Base-by-base conservation (phyloP, 345 rosid species). In the Hypericum perforatum region DNA sequence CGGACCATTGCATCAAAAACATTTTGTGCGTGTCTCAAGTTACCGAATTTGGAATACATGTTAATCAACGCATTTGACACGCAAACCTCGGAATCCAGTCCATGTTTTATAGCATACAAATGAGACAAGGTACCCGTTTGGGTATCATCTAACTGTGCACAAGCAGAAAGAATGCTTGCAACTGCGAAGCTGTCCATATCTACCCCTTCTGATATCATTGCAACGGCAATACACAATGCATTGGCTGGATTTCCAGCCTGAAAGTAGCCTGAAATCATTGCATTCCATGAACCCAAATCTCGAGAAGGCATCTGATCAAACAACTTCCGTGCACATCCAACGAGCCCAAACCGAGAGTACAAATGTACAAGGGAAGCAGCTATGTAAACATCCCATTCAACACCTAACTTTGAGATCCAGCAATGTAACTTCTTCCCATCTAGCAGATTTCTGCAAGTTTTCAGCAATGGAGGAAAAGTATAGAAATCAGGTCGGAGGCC, bases 271-370 rank as follows among this genome's bases (percentile, higher is more conserved):
- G 80, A 80, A 54, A 90, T 81, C 95, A 90, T 75, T 0, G 97
- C 84, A 69, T 90, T 90, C 97, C 97, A 89, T 0, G 87, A 77
- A 49, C 81, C 97, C 45, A 76, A 79, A 56, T 75, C 82, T 70
- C 60, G 74, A 5, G 58, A 59, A 16, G 65, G 63, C 80, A 85
- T 77, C 53, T 70, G 59, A 65, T 83, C 77, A 52, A 89, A 89
- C 44, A 86, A 57, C 53, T 56, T 55, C 32, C 80, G 54, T 52
- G 95, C 87, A 62, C 54, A 66, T 29, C 53, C 55, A 53, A 85
- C 62, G 52, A 53, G 55, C 54, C 81, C 78, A 57, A 95, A 86
- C 60, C 86, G 78, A 0, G 91, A 74, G 54, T 87, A 90, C 89
- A 90, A 77, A 46, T 84, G 84, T 64, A 84, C 61, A 68, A 89